Evolutionary conservation across 768 basidiomycete genomes (phyloP), one percentile per base, ranked within the genome.

Genomic region (Lenzites betulinus): DNA sequence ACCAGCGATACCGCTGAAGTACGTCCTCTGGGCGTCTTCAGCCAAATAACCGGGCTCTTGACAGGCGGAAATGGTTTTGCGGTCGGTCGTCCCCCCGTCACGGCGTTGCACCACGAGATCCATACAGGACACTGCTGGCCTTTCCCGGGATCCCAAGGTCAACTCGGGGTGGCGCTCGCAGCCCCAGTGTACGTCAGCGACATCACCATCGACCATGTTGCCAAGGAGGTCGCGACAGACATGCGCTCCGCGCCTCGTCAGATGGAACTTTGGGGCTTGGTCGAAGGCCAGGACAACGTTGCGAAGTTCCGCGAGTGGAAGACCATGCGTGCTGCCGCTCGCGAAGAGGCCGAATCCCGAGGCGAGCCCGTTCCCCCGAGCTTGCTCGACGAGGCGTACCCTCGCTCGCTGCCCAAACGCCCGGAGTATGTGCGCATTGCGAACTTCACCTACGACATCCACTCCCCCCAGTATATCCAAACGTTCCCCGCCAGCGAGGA

Each of bases 121-220:
- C 83, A 89, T 56, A 86, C 85, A 35, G 96, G 97, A 3, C 82
- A 88, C 57, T 99, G 96, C 74, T 99, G 96, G 95, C 92, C 96
- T 1, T 93, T 98, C 76, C 77, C 76, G 6, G 95, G 95, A 0
- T 67, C 79, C 18, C 72, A 82, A 49, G 96, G 95, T 3, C 91
- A 92, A 68, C 76, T 98, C 11, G 96, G 93, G 5, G 87, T 99
- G 30, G 78, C 80, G 36, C 84, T 99, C 28, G 86, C 87, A 2
- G 81, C 82, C 6, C 78, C 79, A n/a, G 78, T 82, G 8, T 78
- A 79, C 44, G 78, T 88, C 42, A 75, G 78, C 16, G 85, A 86
- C 65, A 76, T 99, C 51, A 93, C 93, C 11, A 82, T 92, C 56
- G 96, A 98, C 69, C 96, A 99, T 71, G 86, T 93, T 13, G 80